Percentiles rank a stretch among this genome's conserved stretches.
Evolutionary conservation across 169 alveolate species (phyloP).

Genomic region (Cryptosporidium felis): DNA sequence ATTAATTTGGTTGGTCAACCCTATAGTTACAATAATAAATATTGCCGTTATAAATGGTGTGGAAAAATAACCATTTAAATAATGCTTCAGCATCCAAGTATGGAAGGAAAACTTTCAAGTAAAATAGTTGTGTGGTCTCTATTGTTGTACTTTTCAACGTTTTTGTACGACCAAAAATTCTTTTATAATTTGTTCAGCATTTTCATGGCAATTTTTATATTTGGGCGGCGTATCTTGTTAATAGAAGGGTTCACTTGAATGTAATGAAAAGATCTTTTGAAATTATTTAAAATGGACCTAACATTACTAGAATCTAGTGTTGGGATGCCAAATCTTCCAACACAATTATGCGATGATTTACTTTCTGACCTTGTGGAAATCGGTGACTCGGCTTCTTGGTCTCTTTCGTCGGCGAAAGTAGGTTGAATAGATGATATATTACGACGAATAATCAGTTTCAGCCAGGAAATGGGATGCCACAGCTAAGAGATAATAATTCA

Average conservation of each 20-base stretch:
- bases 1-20: neutral
- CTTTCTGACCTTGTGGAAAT: constrained; percentile 35
- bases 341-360: constrained; percentile 15
- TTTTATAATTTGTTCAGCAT: constrained; percentile 13
- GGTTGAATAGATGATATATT: neutral
- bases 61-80: too few species aligned
- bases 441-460: neutral
- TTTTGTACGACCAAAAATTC: too few species aligned
- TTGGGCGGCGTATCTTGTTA: constrained; percentile 1
- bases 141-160: too few species aligned
- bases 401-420: constrained; percentile 69
- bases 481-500: constrained; percentile 83
- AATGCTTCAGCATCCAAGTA: constrained; percentile 11
- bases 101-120: too few species aligned
- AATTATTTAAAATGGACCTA: neutral
- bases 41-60: too few species aligned
- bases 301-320: constrained; percentile 39
- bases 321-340: constrained; percentile 29
- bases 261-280: neutral
- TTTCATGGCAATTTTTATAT: constrained; percentile 16
- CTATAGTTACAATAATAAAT: neutral
- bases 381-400: constrained; percentile 67
- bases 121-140: too few species aligned
- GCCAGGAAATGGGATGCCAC: constrained; percentile 78
- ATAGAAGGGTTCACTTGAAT: too few species aligned